A percentile compares a stretch with the other conserved stretches of the same genome.
phyloP scores from a whole-genome alignment of 805 yeast species.

The Yamadazyma sp. region DNA sequence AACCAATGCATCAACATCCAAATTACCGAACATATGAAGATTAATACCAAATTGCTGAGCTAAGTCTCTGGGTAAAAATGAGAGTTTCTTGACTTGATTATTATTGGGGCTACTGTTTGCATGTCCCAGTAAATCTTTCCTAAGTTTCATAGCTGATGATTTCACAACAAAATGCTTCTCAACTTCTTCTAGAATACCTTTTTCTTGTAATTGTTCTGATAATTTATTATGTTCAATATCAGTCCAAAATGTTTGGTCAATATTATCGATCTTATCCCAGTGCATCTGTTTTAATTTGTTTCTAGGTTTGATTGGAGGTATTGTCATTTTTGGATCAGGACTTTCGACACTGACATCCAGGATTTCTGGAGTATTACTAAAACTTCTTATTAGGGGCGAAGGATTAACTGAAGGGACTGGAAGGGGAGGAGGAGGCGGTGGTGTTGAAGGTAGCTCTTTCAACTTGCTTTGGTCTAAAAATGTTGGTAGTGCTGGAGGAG shows the following conservation, averaged over 20 bases:
- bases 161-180: constrained; percentile 87
- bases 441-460: constrained; percentile 10
- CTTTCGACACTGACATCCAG: constrained; percentile 1
- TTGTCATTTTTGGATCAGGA: constrained; percentile 1
- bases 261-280: constrained; percentile 90
- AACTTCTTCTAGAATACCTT: constrained; percentile 80
- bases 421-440: constrained; percentile 14
- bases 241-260: constrained; percentile 86
- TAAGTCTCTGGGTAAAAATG: constrained; percentile 76
- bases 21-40: constrained; percentile 67
- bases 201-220: constrained; percentile 62
- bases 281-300: constrained; percentile 88
- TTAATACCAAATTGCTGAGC: constrained; percentile 96
- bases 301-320: constrained; percentile 50
- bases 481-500: constrained; percentile 17
- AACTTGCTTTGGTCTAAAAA: not conserved
- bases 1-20: constrained; percentile 65
- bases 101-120: constrained; percentile 4
- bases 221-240: constrained; percentile 55
- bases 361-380: not conserved
- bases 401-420: not conserved
- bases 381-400: not conserved
- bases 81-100: constrained; percentile 42
- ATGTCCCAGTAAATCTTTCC: constrained; percentile 25
- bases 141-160: constrained; percentile 42